Evolutionary conservation across 352 stramenopile genomes (phyloP).

Genomic region (Phytopythium mirpurense): DNA sequence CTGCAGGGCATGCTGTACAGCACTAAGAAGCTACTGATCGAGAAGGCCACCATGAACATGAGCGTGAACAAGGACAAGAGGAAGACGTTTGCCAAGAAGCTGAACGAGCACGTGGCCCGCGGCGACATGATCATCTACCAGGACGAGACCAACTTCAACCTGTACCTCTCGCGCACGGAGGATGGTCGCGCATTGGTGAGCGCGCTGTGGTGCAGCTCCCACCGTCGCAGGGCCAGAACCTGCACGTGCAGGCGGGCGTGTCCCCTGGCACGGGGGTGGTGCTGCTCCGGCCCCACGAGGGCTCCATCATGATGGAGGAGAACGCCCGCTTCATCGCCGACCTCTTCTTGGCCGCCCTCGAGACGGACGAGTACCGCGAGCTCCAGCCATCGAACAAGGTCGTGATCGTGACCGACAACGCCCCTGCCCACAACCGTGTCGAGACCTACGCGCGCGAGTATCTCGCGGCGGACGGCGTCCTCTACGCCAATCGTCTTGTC

Average conservation of each 20-base stretch:
- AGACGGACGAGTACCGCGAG: conserved; percentile 10
- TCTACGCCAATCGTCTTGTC: conserved; percentile 8
- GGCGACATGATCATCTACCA: conserved; percentile 21
- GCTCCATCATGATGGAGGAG: conserved; percentile 13
- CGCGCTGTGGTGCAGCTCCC: conserved; percentile 7
- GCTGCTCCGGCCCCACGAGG: conserved; percentile 14
- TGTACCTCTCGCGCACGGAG: conserved; percentile 17
- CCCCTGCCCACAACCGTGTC: conserved; percentile 7
- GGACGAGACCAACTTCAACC: conserved; percentile 19
- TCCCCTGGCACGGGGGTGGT: conserved; percentile 7
- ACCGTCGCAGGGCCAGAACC: conserved; percentile 13
- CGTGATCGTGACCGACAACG: conserved; percentile 18
- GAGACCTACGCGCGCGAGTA: conserved; percentile 6
- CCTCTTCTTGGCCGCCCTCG: conserved; percentile 11
- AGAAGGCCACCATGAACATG: conserved; percentile 19
- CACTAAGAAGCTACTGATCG: conserved; percentile 13
- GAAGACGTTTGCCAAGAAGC: conserved; percentile 10
- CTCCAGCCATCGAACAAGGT: conserved; percentile 9
- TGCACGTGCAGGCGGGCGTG: conserved; percentile 9
- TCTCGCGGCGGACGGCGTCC: conserved; percentile 10
- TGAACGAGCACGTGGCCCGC: conserved; percentile 8
- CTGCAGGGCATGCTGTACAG: conserved; percentile 19
- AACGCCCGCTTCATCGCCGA: conserved; percentile 17
- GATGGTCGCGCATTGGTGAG: conserved; percentile 9
- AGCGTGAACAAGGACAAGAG: conserved; percentile 13